Evolutionary conservation across 768 basidiomycete genomes (phyloP).

Genomic region (Pleurotus pulmonarius): DNA sequence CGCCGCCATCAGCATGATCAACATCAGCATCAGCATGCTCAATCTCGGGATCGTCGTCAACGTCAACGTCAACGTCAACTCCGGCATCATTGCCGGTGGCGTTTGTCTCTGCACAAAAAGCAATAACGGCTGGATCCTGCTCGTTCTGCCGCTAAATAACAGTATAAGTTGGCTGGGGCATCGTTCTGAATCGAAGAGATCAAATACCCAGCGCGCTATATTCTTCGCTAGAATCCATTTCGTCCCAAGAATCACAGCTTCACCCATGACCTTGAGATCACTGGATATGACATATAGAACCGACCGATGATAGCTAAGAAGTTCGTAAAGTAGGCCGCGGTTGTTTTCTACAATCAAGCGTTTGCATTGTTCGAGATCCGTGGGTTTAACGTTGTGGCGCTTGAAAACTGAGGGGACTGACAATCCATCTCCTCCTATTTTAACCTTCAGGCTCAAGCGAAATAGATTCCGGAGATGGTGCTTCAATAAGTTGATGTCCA

Average conservation of each 20-base stretch:
- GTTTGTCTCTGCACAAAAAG: not conserved
- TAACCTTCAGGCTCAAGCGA: not conserved
- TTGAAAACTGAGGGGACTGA: not conserved
- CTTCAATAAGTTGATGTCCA: conserved; percentile 24
- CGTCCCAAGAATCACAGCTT: conserved; percentile 17
- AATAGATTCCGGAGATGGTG: conserved; percentile 21
- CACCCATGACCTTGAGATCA: conserved; percentile 13
- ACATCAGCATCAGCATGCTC: not conserved
- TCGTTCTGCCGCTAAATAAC: conserved; percentile 3
- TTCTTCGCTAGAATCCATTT: conserved; percentile 17
- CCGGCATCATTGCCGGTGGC: not conserved
- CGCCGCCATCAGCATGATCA: not conserved
- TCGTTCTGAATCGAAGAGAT: not conserved
- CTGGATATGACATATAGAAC: conserved; percentile 21
- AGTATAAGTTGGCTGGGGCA: not conserved
- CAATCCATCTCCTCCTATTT: not conserved
- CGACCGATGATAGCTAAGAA: conserved; percentile 12
- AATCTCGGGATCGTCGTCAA: not conserved
- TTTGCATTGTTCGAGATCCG: not conserved
- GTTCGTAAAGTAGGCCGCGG: conserved; percentile 2
- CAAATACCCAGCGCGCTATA: conserved; percentile 18
- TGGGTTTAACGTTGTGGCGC: not conserved
- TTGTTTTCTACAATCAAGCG: not conserved
- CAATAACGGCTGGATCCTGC: not conserved
- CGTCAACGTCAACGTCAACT: not conserved